phyloP scores from a whole-genome alignment of 1,284 basidiomycete species.

The Cutaneotrichosporon cutaneum region DNA sequence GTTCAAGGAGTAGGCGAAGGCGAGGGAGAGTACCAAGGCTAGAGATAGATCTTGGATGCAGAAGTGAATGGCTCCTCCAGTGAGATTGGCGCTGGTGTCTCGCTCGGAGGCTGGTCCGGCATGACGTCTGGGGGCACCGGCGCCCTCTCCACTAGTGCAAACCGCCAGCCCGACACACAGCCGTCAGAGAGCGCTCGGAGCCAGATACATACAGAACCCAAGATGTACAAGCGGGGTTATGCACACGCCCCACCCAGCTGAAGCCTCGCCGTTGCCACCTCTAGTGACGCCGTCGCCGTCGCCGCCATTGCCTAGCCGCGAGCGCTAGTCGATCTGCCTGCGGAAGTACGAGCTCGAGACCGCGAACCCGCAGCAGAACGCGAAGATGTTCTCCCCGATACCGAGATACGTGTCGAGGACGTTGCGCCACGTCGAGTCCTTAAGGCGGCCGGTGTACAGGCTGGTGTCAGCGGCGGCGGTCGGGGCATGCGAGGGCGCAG shows the following conservation, averaged over 20 bases:
- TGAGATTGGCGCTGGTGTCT: not conserved
- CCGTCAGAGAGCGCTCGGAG: not conserved
- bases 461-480: slow-evolving; percentile 51
- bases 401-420: slow-evolving; percentile 79
- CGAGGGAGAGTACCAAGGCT: not conserved
- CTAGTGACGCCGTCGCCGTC: too few relatives aligned
- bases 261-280: not conserved
- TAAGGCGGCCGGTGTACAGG: slow-evolving; percentile 65
- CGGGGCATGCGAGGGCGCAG: not conserved
- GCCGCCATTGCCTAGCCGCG: not conserved
- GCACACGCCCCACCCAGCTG: not conserved
- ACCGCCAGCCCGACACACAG: too few relatives aligned
- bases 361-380: slow-evolving; percentile 72
- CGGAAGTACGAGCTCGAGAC: slow-evolving; percentile 74
- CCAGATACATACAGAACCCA: not conserved
- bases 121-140: too few relatives aligned
- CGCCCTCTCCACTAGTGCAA: too few relatives aligned
- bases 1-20: slow-evolving; percentile 53
- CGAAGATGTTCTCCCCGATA: slow-evolving; percentile 85
- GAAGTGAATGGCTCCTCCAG: not conserved
- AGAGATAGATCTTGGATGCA: slow-evolving; percentile 4
- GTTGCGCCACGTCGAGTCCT: slow-evolving; percentile 70
- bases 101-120: too few relatives aligned
- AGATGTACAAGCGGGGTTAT: not conserved
- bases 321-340: slow-evolving; percentile 16